Evolutionary conservation across 2,329 filamentous ascomycete species (phyloP).

Genomic region (Plectosphaerella cucumerina): DNA sequence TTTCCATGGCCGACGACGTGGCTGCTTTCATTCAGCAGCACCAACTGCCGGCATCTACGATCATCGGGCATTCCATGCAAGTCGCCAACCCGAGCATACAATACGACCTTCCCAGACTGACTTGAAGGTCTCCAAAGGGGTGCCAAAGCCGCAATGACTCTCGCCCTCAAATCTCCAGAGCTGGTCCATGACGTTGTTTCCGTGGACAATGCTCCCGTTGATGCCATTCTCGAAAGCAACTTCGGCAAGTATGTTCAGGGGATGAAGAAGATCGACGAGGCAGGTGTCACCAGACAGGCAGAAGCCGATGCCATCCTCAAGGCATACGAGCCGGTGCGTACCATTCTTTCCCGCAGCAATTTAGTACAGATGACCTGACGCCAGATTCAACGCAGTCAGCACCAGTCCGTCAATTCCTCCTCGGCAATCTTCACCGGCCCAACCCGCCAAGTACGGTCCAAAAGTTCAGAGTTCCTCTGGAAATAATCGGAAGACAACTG

Average conservation of each 20-base stretch:
- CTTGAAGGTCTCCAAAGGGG: slow-evolving; percentile 50
- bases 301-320: slow-evolving; percentile 79
- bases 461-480: slow-evolving; percentile 77
- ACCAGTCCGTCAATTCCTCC: slow-evolving; percentile 81
- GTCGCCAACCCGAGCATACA: slow-evolving; percentile 17
- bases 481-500: slow-evolving; percentile 62
- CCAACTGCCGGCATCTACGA: slow-evolving; percentile 61
- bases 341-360: neutral
- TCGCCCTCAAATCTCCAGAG: slow-evolving; percentile 68
- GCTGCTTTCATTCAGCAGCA: slow-evolving; percentile 72
- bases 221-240: slow-evolving; percentile 67
- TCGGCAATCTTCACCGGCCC: slow-evolving; percentile 73
- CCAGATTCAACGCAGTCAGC: slow-evolving; percentile 45
- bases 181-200: slow-evolving; percentile 69
- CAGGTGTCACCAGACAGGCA: slow-evolving; percentile 61
- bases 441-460: slow-evolving; percentile 42
- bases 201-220: slow-evolving; percentile 89
- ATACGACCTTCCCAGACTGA: neutral
- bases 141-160: slow-evolving; percentile 86
- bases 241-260: slow-evolving; percentile 79
- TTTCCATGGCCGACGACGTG: slow-evolving; percentile 77
- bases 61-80: slow-evolving; percentile 94
- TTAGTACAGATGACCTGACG: neutral
- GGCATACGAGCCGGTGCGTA: slow-evolving; percentile 63
- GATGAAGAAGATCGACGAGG: slow-evolving; percentile 77